Base-by-base conservation (phyloP, 2,329 filamentous ascomycete species). In the Nigrospora osmanthi region DNA sequence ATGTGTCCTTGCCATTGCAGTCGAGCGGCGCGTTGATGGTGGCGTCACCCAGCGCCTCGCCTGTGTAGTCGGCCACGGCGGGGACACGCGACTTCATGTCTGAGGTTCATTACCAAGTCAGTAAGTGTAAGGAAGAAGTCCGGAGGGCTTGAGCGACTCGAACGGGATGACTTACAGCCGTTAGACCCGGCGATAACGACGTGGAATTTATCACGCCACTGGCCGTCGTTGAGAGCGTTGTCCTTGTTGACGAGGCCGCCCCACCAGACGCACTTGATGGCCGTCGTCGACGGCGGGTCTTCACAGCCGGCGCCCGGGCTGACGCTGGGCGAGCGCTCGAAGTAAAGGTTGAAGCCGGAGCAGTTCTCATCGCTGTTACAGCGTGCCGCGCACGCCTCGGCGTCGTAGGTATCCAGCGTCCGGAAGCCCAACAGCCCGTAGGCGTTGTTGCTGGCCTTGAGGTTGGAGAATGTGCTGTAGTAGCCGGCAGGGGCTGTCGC, bases 111-210 rank as follows among this genome's bases (percentile, higher is more conserved):
- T n/a, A 65, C n/a, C n/a, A n/a, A n/a, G n/a, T n/a, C n/a, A n/a
- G n/a, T n/a, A n/a, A n/a, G n/a, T n/a, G n/a, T n/a, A n/a, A n/a
- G n/a, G n/a, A n/a, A n/a, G n/a, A n/a, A n/a, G n/a, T n/a, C n/a
- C n/a, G n/a, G n/a, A n/a, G n/a, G n/a, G n/a, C n/a, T n/a, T n/a
- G n/a, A n/a, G n/a, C n/a, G n/a, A n/a, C n/a, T n/a, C n/a, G n/a
- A n/a, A n/a, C n/a, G n/a, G n/a, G n/a, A n/a, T n/a, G n/a, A n/a
- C n/a, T n/a, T n/a, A n/a, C n/a, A 47, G 9, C 66, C 68, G 44
- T 71, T 69, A 33, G 63, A 68, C 14, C 62, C 68, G 16, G 66
- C 59, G 37, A 70, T 66, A 31, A 65, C 60, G 34, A 70, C 62
- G 9, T 60, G 51, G 49, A 60, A 60, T 13, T 54, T 34, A 11